Conservation (phyloP, 192 early-diverging fungal genomes). For the Linnemannia elongata region DNA sequence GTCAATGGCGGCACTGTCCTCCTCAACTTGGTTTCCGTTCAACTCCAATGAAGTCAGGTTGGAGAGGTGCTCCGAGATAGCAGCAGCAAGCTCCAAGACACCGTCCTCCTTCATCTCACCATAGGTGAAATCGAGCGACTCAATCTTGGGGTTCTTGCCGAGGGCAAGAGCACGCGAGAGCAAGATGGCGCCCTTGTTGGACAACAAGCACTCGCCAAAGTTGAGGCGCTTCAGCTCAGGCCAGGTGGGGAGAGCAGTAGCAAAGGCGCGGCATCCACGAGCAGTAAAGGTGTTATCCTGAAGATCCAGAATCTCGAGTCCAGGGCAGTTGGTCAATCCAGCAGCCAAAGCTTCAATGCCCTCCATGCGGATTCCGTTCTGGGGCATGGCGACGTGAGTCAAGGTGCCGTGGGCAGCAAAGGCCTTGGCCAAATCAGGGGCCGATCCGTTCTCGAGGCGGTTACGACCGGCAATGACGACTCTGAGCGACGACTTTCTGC, state of each 20-base stretch:
- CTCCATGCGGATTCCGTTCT: slow-evolving; percentile 97
- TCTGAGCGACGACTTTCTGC: slow-evolving; percentile 75
- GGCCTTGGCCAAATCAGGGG: slow-evolving; percentile 81
- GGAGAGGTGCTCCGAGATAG: slow-evolving; percentile 74
- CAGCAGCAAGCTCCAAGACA: slow-evolving; percentile 74
- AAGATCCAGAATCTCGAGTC: slow-evolving; percentile 85
- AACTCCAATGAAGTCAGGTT: slow-evolving; percentile 79
- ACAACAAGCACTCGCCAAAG: slow-evolving; percentile 92
- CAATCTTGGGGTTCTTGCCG: slow-evolving; percentile 68
- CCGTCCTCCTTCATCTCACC: slow-evolving; percentile 91
- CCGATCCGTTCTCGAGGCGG: slow-evolving; percentile 90
- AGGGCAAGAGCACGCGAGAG: slow-evolving; percentile 77
- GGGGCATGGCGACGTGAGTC: slow-evolving; percentile 90
- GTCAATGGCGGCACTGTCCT: slow-evolving; percentile 84
- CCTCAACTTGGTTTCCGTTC: slow-evolving; percentile 93
- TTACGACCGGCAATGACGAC: slow-evolving; percentile 94
- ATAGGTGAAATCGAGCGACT: slow-evolving; percentile 81
- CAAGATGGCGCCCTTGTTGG: slow-evolving; percentile 75
- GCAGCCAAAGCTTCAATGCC: slow-evolving; percentile 83
- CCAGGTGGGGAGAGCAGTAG: slow-evolving; percentile 83
- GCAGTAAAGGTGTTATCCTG: slow-evolving; percentile 98
- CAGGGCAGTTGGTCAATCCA: slow-evolving; percentile 75
- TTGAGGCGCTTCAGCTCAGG: slow-evolving; percentile 83
- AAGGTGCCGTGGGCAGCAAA: slow-evolving; percentile 84
- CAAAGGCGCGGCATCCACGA: slow-evolving; percentile 83